phyloP scores from a whole-genome alignment of 768 basidiomycete genomes.

The Trametes elegans region DNA sequence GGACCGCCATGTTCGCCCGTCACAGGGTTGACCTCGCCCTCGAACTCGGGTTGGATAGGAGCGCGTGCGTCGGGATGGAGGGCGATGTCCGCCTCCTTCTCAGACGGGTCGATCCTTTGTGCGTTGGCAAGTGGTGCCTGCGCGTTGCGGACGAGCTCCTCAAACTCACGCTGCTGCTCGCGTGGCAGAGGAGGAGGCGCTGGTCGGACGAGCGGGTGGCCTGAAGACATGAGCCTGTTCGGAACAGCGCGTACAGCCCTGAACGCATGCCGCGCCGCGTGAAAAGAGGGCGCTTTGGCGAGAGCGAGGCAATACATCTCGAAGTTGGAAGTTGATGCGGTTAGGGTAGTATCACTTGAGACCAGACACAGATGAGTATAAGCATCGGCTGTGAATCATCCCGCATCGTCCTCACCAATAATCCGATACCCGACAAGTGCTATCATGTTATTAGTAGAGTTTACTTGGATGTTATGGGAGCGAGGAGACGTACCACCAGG shows the following conservation, averaged over 20 bases:
- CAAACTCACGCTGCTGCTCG: constrained; percentile 81
- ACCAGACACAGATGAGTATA: not conserved
- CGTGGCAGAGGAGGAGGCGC: constrained; percentile 74
- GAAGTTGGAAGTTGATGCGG: not conserved
- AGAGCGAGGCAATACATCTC: not conserved
- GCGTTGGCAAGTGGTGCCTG: constrained; percentile 41
- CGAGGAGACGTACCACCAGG: too few relatives aligned
- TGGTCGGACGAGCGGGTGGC: constrained; percentile 48
- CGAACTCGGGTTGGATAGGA: constrained; percentile 64
- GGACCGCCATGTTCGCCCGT: constrained; percentile 90
- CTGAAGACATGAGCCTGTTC: constrained; percentile 26
- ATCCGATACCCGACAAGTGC: too few relatives aligned
- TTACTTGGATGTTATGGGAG: too few relatives aligned
- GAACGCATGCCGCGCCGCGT: not conserved
- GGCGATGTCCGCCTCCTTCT: constrained; percentile 40
- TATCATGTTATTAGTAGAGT: too few relatives aligned
- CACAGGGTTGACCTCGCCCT: constrained; percentile 74
- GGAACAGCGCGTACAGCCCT: not conserved
- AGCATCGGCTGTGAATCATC: not conserved
- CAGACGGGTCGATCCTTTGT: constrained; percentile 15
- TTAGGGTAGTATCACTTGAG: too few relatives aligned
- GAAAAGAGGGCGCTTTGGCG: not conserved
- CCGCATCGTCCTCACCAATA: too few relatives aligned
- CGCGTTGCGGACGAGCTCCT: constrained; percentile 70
- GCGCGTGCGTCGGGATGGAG: constrained; percentile 70